Conservation (phyloP, 192 early-diverging fungal species). For the Dissophora globulifera region DNA sequence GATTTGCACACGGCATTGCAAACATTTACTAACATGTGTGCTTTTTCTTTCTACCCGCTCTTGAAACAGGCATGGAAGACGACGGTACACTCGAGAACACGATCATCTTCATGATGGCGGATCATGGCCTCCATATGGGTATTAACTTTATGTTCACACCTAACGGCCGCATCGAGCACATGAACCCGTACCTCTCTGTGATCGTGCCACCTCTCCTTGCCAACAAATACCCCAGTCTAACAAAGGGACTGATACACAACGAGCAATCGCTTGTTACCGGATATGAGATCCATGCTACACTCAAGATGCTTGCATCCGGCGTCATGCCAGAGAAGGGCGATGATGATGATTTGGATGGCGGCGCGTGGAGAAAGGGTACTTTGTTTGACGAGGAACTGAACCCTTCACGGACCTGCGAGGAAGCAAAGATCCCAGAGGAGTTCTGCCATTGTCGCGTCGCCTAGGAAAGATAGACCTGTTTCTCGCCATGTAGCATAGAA, state of each 20-base stretch:
- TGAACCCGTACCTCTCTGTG: constrained; percentile 54
- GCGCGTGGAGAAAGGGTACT: constrained; percentile 20
- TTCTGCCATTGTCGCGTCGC: constrained; percentile 28
- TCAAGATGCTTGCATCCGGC: constrained; percentile 45
- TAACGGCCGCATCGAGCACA: constrained; percentile 54
- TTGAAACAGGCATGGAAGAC: constrained; percentile 40
- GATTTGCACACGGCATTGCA: background rate
- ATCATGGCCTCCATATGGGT: constrained; percentile 60
- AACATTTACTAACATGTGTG: too few species aligned
- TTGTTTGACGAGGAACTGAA: constrained; percentile 44
- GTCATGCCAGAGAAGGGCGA: constrained; percentile 11
- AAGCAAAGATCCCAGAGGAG: constrained; percentile 32
- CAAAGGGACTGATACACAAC: constrained; percentile 45
- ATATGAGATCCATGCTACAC: constrained; percentile 46
- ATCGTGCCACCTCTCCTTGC: constrained; percentile 46
- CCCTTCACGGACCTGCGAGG: constrained; percentile 23
- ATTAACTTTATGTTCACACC: constrained; percentile 54
- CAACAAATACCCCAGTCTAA: constrained; percentile 26
- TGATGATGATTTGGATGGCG: constrained; percentile 32
- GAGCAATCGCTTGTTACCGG: constrained; percentile 49
- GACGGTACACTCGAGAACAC: constrained; percentile 55
- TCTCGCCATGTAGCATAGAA: background rate
- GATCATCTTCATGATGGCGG: constrained; percentile 52
- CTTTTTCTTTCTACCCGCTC: too few species aligned
- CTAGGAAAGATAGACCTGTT: background rate